Base-by-base conservation (phyloP, 2,329 filamentous ascomycete species). In the Fusarium virguliforme region DNA sequence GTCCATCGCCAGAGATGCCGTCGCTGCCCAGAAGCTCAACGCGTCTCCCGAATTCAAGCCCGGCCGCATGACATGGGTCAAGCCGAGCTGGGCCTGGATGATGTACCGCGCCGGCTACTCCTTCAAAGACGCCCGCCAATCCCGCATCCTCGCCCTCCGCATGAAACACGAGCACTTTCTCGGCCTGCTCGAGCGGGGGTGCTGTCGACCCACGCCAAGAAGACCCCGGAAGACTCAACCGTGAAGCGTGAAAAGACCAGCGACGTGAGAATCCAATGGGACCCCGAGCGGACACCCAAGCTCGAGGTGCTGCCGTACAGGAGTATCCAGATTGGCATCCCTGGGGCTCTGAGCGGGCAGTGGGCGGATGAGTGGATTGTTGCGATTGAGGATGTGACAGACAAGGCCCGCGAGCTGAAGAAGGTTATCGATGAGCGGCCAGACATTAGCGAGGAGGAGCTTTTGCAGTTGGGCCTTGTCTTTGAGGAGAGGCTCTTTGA, bases 11-110 rank as follows among this genome's bases (percentile, higher is more conserved):
- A 67, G 78, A 13, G 81, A 86, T 4, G 89, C 89, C 6, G 81
- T 90, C 7, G 58, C 78, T 4, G 61, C 79, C 2, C 88, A 90
- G 72, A 84, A 80, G 8, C 84, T 91, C 41, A 79, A 84, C 53
- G 85, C 87, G 0, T 88, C 86, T 1, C 81, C 86, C 3, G 78
- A 82, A 7, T 91, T 90, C 79, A 81, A 78, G 13, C 80, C 81
- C n/a, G 78, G 78, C 1, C 85, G 89, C 57, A 90, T 90, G 88
- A 91, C 89, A 4, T 91, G 89, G 89, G 85, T 91, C 70, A 91
- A 91, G 74, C 88, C 88, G 0, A 87, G 84, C 64, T 91, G 88
- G 85, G 80, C 82, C 51, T 91, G 89, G 89, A 89, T 90, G 85
- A 85, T 90, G 78, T 90, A 91, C 75, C 87, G 89, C 53, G 83